These are phyloP conservation scores for Insectozyma bohioensis DNA, from an alignment of 1,139 yeast species.

Conservation along the genomic window DNA sequence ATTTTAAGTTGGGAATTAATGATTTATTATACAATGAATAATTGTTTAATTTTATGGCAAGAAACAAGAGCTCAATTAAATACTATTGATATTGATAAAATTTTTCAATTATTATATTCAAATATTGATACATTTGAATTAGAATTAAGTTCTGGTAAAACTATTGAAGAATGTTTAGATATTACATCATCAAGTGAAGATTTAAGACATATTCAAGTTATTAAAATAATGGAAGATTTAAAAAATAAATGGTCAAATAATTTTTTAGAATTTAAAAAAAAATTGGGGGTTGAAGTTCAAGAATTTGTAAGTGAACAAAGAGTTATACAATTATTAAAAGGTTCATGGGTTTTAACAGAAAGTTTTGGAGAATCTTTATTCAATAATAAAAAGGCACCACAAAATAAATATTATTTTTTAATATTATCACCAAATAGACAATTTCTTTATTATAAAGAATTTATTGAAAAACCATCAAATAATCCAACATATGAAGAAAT, in stretches of 20 bases:
- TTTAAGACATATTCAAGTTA: constrained; percentile 57
- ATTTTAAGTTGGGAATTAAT: constrained; percentile 57
- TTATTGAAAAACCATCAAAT: constrained; percentile 41
- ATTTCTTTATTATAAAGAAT: constrained; percentile 62
- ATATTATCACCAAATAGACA: constrained; percentile 73
- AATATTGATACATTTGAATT: constrained; percentile 32
- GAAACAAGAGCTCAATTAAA: constrained; percentile 57
- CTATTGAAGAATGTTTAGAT: constrained; percentile 47
- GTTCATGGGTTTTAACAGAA: constrained; percentile 82
- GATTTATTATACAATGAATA: constrained; percentile 55
- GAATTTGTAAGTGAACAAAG: constrained; percentile 82
- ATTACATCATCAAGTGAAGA: constrained; percentile 48
- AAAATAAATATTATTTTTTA: constrained; percentile 50
- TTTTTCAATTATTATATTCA: constrained; percentile 39
- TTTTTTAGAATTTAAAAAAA: constrained; percentile 49
- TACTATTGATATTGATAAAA: constrained; percentile 48
- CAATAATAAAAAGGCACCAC: constrained; percentile 19
- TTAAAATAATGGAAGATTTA: constrained; percentile 37
- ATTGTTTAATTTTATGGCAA: constrained; percentile 67
- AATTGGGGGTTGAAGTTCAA: constrained; percentile 58
- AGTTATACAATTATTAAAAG: constrained; percentile 67
- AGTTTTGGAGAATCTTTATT: constrained; percentile 51
- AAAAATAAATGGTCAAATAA: constrained; percentile 33
- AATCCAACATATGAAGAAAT: constrained; percentile 61
- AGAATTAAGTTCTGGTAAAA: constrained; percentile 22